A percentile compares a stretch with the other conserved stretches of the same genome.
Conservation (phyloP, 192 early-diverging fungal genomes). For the Entomortierella beljakovae region DNA sequence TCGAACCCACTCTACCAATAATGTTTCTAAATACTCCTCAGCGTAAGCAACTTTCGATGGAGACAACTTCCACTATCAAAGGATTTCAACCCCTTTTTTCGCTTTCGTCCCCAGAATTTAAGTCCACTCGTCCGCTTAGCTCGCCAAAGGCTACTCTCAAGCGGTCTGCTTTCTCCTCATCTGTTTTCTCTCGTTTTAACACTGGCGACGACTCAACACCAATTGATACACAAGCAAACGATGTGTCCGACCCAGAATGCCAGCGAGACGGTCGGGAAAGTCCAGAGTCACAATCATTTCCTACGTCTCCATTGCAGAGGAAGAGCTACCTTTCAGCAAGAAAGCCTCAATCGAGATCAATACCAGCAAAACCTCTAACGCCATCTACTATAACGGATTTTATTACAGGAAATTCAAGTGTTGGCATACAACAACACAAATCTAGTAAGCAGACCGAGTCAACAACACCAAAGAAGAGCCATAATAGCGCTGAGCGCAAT, state of each 20-base stretch:
- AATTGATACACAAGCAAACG: background rate
- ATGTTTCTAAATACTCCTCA: constrained; percentile 50
- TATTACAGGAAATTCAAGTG: constrained; percentile 20
- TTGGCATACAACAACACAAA: background rate
- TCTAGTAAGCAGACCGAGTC: background rate
- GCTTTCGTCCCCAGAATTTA: constrained; percentile 1
- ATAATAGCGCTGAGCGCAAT: background rate
- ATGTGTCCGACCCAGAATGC: background rate
- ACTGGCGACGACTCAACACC: background rate
- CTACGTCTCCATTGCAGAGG: background rate
- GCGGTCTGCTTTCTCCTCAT: constrained; percentile 17
- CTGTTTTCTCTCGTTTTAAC: constrained; percentile 44
- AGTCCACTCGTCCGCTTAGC: background rate
- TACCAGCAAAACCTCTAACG: background rate
- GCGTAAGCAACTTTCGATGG: constrained; percentile 23
- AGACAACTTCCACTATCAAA: background rate
- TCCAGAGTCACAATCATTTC: background rate
- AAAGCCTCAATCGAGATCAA: background rate
- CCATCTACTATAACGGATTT: constrained; percentile 5
- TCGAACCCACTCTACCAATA: constrained; percentile 18
- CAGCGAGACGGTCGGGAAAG: too few species aligned
- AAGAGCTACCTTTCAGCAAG: background rate
- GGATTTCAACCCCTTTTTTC: constrained; percentile 8
- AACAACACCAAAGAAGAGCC: background rate
- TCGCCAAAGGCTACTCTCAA: background rate